Evolutionary conservation across 2,329 filamentous ascomycete genomes (phyloP), one percentile per base, ranked within the genome.

Genomic region (Davidsoniella virescens): DNA sequence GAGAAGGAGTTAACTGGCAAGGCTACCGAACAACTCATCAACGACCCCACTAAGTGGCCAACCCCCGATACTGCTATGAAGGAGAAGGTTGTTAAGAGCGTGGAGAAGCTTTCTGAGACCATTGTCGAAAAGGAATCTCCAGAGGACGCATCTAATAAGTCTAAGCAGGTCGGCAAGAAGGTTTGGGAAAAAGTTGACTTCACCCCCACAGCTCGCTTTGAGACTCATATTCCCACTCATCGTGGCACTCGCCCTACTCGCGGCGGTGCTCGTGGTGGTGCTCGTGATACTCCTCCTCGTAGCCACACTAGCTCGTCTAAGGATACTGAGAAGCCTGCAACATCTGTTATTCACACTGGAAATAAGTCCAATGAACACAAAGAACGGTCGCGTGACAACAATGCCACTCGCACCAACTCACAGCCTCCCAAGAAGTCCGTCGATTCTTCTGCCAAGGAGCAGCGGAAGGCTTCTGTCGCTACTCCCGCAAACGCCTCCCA

Each of bases 131-230:
- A 80, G 44, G 81, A 84, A 56, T 67, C 64, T 41, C 73, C 79
- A 54, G 78, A 74, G n/a, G 67, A 78, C 50, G 56, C 57, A 17
- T 57, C 67, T 53, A 59, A 60, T 45, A 75, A 74, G 59, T 59
- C 66, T 20, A 58, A 76, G 69, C 64, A 80, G 73, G 17, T 36
- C 16, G 42, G 42, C n/a, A 93, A 93, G 69, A 79, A 84, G 59
- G 85, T 87, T 60, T 96, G 92, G 90, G 80, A 85, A 52, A 75
- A 80, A 1, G 76, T 95, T 52, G 78, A 82, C 33, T 90, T 88
- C 59, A 86, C 85, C 10, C 90, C 87, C 7, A 82, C 78, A 12
- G 87, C 92, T 45, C 80, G 81, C 52, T 96, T 94, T 65, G 83
- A 86, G 62, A 95, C 92, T 0, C 86, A 84, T 25, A 64, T 94